Base-by-base conservation (phyloP, 805 yeast genomes). In the Ogataea methylovora region DNA sequence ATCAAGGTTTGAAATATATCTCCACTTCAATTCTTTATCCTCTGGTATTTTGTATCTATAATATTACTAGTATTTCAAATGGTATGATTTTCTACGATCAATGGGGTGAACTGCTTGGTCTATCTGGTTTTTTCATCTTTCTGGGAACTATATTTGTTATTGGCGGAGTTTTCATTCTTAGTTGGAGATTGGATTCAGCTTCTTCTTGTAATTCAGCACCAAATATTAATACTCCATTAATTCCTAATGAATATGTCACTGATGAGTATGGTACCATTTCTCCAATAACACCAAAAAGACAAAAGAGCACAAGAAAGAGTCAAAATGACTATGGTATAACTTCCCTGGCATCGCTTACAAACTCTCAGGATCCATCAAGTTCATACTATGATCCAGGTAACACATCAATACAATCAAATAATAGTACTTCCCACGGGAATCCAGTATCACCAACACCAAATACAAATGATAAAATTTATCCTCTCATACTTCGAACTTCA, bases 1-100 rank as follows among this genome's bases (percentile, higher is more conserved):
- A 86, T 58, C 65, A 72, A 46, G 95, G 94, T 0, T 65, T 86
- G 36, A 68, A 76, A 32, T 69, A 69, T 38, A 69, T 79, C 27
- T 77, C 86, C 34, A 84, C 95, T 0, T 76, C 90, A 2, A 69
- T 85, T 13, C 63, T 87, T 22, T 87, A 86, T 51, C 96, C 96
- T 1, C 61, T 87, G 42, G 83, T 87, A 23, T 87, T 87, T 54
- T 80, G 92, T 56, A 74, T 84, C 29, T 86, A 82, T 63, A 87
- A 84, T 60, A 60, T 84, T 32, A 65, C 72, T 38, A 80, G 82
- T 43, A 71, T 79, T 24, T 61, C 75, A 41, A 84, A 84, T 55
- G 79, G 83, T 13, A 55, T 83, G 27, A 63, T 82, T 7, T 69
- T 76, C 46, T 71, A 69, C 38, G 57, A 69, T 29, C 84, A 78